Evolutionary conservation across 2,329 filamentous ascomycete species (phyloP).

Genomic region (Dissoconium aciculare): DNA sequence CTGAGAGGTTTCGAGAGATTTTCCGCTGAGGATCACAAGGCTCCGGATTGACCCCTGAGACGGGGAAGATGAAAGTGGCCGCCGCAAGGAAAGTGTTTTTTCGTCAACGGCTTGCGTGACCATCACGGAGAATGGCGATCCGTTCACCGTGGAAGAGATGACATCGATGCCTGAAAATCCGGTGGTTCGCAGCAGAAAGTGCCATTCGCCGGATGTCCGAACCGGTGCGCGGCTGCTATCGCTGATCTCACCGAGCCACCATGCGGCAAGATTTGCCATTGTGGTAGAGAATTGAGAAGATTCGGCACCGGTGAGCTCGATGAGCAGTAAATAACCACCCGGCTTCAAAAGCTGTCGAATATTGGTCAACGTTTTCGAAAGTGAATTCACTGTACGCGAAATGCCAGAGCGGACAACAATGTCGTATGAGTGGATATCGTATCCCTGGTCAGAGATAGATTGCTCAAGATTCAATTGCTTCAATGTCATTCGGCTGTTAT

Average conservation of each 20-base stretch:
- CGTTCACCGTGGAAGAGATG: background rate
- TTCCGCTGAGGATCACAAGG: background rate
- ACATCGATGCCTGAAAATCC: constrained; percentile 23
- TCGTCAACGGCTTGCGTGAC: constrained; percentile 6
- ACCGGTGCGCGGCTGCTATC: too few species aligned
- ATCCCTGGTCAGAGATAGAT: constrained; percentile 22
- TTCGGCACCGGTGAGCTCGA: constrained; percentile 7
- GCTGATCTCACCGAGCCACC: background rate
- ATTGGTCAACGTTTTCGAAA: constrained; percentile 12
- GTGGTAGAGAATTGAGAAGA: too few species aligned
- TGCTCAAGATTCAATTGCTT: constrained; percentile 20
- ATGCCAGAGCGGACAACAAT: constrained; percentile 17
- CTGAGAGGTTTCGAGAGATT: background rate
- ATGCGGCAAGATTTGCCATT: too few species aligned
- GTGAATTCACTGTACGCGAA: constrained; percentile 12
- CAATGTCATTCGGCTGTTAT: constrained; percentile 20
- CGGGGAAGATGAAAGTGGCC: constrained; percentile 1
- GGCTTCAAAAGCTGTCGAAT: constrained; percentile 15
- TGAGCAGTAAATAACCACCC: constrained; percentile 13
- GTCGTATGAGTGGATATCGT: constrained; percentile 17
- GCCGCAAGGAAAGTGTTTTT: background rate
- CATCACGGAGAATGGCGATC: constrained; percentile 2
- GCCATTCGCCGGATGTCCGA: constrained; percentile 17
- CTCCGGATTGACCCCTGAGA: background rate
- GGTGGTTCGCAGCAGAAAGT: constrained; percentile 14